phyloP scores from a whole-genome alignment of 2,329 filamentous ascomycete genomes.

The Blastomyces emzantsi region DNA sequence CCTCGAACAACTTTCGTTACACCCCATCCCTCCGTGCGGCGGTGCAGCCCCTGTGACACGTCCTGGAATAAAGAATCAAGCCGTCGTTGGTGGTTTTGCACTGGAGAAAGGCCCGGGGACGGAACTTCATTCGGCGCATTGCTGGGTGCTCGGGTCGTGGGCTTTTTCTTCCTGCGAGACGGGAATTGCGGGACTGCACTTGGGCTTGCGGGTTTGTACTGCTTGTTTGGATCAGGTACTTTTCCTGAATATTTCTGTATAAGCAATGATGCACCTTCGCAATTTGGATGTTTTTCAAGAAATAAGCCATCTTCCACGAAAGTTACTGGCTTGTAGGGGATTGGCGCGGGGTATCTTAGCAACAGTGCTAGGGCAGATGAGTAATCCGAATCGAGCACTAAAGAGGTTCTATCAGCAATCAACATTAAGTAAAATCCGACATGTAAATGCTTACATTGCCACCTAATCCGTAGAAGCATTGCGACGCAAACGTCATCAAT shows the following conservation, averaged over 20 bases:
- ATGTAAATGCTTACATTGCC: constrained; percentile 57
- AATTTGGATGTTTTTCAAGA: constrained; percentile 36
- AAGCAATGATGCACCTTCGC: constrained; percentile 36
- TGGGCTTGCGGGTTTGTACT: constrained; percentile 4
- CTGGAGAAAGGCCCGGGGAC: constrained; percentile 32
- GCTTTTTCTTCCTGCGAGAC: constrained; percentile 12
- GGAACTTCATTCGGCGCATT: constrained; percentile 18
- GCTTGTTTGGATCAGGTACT: constrained; percentile 29
- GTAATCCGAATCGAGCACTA: constrained; percentile 80
- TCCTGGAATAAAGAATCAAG: constrained; percentile 41
- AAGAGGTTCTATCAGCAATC: constrained; percentile 17
- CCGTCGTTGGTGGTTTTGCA: constrained; percentile 32
- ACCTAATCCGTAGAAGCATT: constrained; percentile 86
- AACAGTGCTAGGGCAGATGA: constrained; percentile 73
- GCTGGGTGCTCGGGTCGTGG: constrained; percentile 9
- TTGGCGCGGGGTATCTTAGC: constrained; percentile 68
- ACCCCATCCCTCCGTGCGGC: constrained; percentile 41
- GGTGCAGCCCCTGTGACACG: constrained; percentile 41
- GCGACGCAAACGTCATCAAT: constrained; percentile 87
- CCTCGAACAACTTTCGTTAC: constrained; percentile 42
- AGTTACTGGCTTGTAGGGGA: constrained; percentile 58
- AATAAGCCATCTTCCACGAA: constrained; percentile 77
- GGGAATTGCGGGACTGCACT: background rate
- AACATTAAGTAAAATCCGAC: background rate
- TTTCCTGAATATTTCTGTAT: constrained; percentile 41